Base-by-base conservation (phyloP, 768 basidiomycete species). In the Tulasnella sp. region DNA sequence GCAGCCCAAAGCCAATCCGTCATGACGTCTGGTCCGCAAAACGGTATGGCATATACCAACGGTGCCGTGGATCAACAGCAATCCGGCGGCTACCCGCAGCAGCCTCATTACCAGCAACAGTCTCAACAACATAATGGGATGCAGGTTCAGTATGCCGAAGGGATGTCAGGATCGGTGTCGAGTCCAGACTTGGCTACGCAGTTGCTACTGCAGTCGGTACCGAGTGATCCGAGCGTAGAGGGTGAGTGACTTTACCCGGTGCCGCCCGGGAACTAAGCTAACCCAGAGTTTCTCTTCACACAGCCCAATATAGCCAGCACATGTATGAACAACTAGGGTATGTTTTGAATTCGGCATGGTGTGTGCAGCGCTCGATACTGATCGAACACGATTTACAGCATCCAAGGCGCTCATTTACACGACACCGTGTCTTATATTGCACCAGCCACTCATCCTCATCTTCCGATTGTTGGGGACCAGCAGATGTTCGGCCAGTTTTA, bases 301-400 rank as follows among this genome's bases (percentile, higher is more conserved):
- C 36, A 76, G 74, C 74, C 34, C 37, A 75, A 75, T 76, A 93
- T 82, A 92, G 89, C 86, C 88, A 88, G 79, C 88, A 88, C 77
- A 92, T 93, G 91, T 88, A 91, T 79, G 83, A 89, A 67, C 91
- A 93, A 79, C 86, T 92, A 19, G 91, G 91, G 29, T 90, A 89
- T 79, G 89, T 36, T 68, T 68, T 39, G 3, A 15, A 39, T 29
- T 76, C 22, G 36, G 25, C 34, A 76, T n/a, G 17, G 64, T 12
- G 39, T 31, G 49, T 31, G 12, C 37, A 5, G 38, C 37, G 49
- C 22, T 36, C n/a, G 34, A 42, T 68, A 52, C 67, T 76, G 34
- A 69, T 17, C 74, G 64, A 72, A 72, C 38, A n/a, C 39, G 4
- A 1, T 34, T 34, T 67, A n/a, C 49, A 70, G 74, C 17, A 38